A percentile compares a stretch with the other conserved stretches of the same genome.
Conservation (phyloP, 2,329 filamentous ascomycete species). For the Penicillium sp. region DNA sequence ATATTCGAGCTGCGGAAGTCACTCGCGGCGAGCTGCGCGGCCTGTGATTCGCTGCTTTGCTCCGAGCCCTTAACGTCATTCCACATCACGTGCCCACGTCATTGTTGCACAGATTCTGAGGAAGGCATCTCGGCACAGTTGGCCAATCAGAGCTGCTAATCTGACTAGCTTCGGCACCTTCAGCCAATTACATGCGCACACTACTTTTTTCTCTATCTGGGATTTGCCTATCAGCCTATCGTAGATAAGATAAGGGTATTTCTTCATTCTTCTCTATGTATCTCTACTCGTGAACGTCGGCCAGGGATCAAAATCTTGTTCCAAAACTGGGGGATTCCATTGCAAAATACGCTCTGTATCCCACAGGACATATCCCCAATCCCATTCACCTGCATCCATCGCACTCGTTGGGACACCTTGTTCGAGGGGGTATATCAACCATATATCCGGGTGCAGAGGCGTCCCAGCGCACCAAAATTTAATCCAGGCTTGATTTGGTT, state of each 20-base stretch:
- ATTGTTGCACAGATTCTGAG: background rate
- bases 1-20: background rate
- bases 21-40: background rate
- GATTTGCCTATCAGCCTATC: background rate
- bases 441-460: slow-evolving; percentile 13
- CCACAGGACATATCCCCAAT: background rate
- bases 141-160: background rate
- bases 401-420: background rate
- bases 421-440: background rate
- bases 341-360: background rate
- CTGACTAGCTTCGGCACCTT: background rate
- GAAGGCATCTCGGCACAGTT: background rate
- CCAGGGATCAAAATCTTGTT: background rate
- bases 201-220: background rate
- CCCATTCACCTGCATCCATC: background rate
- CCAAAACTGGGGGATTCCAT: background rate
- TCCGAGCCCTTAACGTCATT: slow-evolving; percentile 7
- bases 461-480: slow-evolving; percentile 21
- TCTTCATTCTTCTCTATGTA: background rate
- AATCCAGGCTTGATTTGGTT: slow-evolving; percentile 21
- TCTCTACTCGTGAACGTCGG: background rate
- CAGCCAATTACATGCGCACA: background rate
- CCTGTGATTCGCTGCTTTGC: slow-evolving; percentile 4
- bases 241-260: background rate
- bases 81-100: slow-evolving; percentile 4